These are phyloP conservation scores for Metschnikowia arizonensis DNA, from an alignment of 805 yeast species.

Conservation along the genomic window DNA sequence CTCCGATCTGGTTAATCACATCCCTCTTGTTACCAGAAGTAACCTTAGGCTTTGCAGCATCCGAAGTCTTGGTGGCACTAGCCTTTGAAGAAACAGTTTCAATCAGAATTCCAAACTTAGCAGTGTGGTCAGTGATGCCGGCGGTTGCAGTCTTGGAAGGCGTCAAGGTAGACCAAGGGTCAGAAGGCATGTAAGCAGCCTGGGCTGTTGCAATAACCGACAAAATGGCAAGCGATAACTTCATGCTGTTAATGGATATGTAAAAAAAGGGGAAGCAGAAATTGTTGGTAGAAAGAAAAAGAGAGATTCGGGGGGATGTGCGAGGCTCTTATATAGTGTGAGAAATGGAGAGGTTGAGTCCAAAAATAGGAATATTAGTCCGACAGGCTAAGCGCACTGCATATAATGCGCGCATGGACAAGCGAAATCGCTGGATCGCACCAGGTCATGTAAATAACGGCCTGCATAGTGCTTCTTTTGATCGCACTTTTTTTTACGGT, in stretches of 20 bases:
- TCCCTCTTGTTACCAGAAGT: constrained; percentile 21
- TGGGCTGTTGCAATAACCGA: constrained; percentile 46
- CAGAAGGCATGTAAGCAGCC: constrained; percentile 63
- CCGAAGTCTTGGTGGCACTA: constrained; percentile 14
- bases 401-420: not conserved
- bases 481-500: not conserved
- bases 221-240: constrained; percentile 14
- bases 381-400: not conserved
- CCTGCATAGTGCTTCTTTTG: not conserved
- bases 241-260: constrained; percentile 8
- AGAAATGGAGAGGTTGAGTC: not conserved
- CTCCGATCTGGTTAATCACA: constrained; percentile 44
- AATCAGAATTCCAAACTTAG: constrained; percentile 67
- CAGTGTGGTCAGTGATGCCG: constrained; percentile 53
- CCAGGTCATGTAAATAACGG: constrained; percentile 1
- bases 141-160: constrained; percentile 55
- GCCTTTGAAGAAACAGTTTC: constrained; percentile 36
- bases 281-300: not conserved
- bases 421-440: constrained; percentile 7
- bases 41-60: no score
- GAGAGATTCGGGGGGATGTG: not conserved
- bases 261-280: not conserved
- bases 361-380: constrained; percentile 1
- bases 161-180: constrained; percentile 69
- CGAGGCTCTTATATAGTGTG: not conserved